Base-by-base conservation (phyloP, 257 asterid genomes). In the Lithospermum erythrorhizon region DNA sequence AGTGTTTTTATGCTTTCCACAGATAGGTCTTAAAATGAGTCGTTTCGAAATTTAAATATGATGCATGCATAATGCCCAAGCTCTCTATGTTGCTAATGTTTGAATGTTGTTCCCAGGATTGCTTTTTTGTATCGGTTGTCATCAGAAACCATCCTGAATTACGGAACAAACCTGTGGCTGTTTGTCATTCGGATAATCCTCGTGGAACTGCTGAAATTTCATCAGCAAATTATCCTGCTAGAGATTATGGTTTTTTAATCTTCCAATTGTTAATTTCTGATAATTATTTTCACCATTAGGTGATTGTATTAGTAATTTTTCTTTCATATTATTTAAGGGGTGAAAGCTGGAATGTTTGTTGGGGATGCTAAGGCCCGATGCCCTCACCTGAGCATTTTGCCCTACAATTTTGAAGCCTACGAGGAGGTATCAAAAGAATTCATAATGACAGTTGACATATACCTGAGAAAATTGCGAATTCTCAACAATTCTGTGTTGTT, bases 181-280 rank as follows among this genome's bases (percentile, higher is more conserved):
- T 91, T 62, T 84, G 94, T 78, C 98, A 91, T 79, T 91, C 97
- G 49, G 95, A 91, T 76, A 86, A 71, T 77, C 81, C 89, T 62
- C 87, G 95, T 15, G 95, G 98, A 70, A 86, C 98, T 51, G 74
- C 95, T 30, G 98, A 91, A 74, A 86, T 91, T 72, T 91, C 98
- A 52, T 91, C 98, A 67, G 97, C 98, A 59, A 91, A 86, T 79
- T 91, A 91, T 73, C 87, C 90, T 16, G 98, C 98, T 70, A 81
- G 98, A 68, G 79, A 79, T 71, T 72, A 82, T 82, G 98, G 98
- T 91, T 66, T 53, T 65, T 63, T 37, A 63, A 59, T 68, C 69
- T 59, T 58, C 62, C 59, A 22, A 27, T 11, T 56, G 58, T 21
- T 59, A 8, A 24, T 61, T 60, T 57, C 23, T 51, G 22, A 21